Conservation (phyloP, 2,329 filamentous ascomycete species). For the Paraconiothyrium sp. region DNA sequence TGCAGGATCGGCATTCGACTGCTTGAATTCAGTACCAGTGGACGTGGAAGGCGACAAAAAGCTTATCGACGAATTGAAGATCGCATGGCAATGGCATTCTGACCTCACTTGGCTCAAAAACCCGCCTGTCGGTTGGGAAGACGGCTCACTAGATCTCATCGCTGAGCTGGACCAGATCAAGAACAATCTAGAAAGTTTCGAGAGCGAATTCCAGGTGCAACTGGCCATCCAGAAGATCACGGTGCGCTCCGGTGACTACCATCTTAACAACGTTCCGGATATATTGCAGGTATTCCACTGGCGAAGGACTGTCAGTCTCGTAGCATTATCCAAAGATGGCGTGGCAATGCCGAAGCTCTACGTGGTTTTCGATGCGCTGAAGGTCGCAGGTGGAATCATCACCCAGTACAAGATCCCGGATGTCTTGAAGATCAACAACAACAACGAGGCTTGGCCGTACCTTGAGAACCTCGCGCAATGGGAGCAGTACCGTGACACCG, state of each 20-base stretch:
- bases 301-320: conserved; percentile 27
- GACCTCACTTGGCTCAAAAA: conserved; percentile 47
- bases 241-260: conserved; percentile 35
- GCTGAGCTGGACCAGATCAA: conserved; percentile 46
- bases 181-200: conserved; percentile 35
- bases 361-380: conserved; percentile 13
- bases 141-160: conserved; percentile 46
- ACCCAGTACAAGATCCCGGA: conserved; percentile 35
- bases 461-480: conserved; percentile 27
- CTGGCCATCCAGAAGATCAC: conserved; percentile 40
- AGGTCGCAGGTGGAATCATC: conserved; percentile 28
- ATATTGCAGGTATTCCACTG: conserved; percentile 39
- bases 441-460: conserved; percentile 33
- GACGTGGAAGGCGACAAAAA: conserved; percentile 32
- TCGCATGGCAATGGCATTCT: conserved; percentile 49
- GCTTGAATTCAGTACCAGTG: conserved; percentile 45
- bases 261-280: conserved; percentile 40
- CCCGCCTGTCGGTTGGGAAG: conserved; percentile 43
- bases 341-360: conserved; percentile 47
- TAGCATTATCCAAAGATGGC: conserved; percentile 44
- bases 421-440: conserved; percentile 37
- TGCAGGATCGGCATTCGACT: conserved; percentile 36
- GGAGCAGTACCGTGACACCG: conserved; percentile 34
- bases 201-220: conserved; percentile 51
- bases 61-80: conserved; percentile 43